A percentile compares a stretch with the other conserved stretches of the same genome.
phyloP scores from a whole-genome alignment of 225 moss, liverwort and hornwort species.

The Marchantia paleacea region DNA sequence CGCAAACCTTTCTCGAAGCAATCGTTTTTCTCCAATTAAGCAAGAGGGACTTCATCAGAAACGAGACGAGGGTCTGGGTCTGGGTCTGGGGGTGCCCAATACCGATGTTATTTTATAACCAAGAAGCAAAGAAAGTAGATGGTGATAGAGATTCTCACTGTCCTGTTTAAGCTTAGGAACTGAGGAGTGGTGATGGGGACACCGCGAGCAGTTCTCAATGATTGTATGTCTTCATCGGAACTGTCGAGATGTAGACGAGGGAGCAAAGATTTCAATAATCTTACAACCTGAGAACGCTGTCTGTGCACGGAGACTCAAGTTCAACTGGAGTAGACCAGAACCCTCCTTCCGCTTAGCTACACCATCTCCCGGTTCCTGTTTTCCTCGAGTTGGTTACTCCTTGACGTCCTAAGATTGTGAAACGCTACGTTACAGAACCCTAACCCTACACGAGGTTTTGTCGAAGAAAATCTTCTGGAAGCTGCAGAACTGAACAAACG shows the following conservation, averaged over 20 bases:
- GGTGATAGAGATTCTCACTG: too few relatives aligned
- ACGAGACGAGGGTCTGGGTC: too few relatives aligned
- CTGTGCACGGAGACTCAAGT: background rate
- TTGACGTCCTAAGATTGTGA: background rate
- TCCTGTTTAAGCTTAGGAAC: background rate
- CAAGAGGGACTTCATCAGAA: background rate
- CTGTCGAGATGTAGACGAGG: background rate
- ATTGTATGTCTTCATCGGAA: background rate
- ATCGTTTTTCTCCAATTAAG: background rate
- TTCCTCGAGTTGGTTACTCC: constrained; percentile 6
- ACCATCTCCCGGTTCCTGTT: background rate
- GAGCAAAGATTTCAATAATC: background rate
- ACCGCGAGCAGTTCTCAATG: background rate
- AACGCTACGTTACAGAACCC: constrained; percentile 14
- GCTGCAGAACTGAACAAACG: background rate
- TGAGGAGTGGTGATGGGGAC: too few relatives aligned
- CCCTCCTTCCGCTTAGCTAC: background rate
- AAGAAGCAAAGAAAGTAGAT: too few relatives aligned
- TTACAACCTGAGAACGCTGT: background rate
- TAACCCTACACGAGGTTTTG: constrained; percentile 14
- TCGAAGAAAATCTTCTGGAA: background rate
- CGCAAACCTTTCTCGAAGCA: background rate
- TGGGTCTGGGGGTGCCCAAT: too few relatives aligned
- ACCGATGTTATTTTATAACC: too few relatives aligned
- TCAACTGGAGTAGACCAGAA: background rate